Evolutionary conservation across 345 rosid species (phyloP).

Genomic region (Syzygium aromaticum): DNA sequence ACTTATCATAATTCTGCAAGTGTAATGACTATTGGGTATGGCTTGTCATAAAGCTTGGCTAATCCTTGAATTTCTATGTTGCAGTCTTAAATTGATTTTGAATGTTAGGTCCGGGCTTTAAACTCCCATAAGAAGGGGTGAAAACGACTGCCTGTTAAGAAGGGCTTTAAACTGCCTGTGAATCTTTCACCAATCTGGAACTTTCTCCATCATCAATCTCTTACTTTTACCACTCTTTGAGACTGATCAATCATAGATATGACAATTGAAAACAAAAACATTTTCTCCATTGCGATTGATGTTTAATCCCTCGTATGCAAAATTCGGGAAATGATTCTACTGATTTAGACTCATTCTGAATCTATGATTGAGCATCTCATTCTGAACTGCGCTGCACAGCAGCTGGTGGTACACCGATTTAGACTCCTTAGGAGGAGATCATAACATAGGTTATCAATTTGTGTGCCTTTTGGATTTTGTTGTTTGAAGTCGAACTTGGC

Average conservation of each 20-base stretch:
- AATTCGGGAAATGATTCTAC: neutral
- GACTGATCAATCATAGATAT: neutral
- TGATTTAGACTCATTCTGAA: too few relatives aligned
- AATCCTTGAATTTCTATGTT: neutral
- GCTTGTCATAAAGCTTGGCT: neutral
- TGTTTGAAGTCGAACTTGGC: neutral
- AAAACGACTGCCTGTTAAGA: neutral
- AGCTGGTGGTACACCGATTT: neutral
- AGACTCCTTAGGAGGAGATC: neutral
- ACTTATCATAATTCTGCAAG: neutral
- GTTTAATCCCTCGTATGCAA: neutral
- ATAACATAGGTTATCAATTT: neutral
- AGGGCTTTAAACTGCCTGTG: too few relatives aligned
- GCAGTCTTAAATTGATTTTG: neutral
- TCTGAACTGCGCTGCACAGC: neutral
- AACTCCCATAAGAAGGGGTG: neutral
- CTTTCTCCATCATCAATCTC: neutral
- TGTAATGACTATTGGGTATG: neutral
- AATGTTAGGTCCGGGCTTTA: neutral
- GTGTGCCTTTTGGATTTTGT: neutral
- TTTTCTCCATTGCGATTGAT: neutral
- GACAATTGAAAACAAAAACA: neutral
- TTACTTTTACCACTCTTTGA: neutral
- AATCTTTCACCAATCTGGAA: neutral
- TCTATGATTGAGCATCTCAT: too few relatives aligned